Evolutionary conservation across 2,329 filamentous ascomycete species (phyloP).

Genomic region (Cadophora malorum): DNA sequence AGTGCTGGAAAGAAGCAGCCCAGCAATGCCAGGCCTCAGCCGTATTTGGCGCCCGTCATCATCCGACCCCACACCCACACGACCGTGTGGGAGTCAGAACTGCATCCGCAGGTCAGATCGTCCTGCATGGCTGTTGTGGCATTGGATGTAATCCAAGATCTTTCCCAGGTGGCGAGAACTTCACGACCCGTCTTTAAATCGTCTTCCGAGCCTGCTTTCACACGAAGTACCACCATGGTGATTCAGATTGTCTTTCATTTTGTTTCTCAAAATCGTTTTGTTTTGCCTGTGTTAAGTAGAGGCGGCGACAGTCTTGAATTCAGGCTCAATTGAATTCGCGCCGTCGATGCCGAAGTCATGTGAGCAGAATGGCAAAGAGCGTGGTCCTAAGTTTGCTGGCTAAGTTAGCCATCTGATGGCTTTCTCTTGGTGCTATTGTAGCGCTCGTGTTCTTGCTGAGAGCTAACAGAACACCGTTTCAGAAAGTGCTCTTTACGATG

Average conservation of each 20-base stretch:
- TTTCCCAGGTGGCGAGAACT: conserved; percentile 6
- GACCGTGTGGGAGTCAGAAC: too few species aligned
- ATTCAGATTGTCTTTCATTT: conserved; percentile 29
- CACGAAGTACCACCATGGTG: conserved; percentile 21
- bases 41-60: conserved; percentile 29
- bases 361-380: conserved; percentile 18
- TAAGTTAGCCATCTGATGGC: not conserved
- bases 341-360: conserved; percentile 35
- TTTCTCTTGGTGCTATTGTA: not conserved
- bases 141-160: conserved; percentile 7
- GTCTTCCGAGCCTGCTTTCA: not conserved
- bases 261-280: conserved; percentile 12
- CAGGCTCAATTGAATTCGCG: conserved; percentile 31
- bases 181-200: not conserved
- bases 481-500: not conserved
- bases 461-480: not conserved
- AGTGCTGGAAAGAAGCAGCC: not conserved
- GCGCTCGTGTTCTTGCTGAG: not conserved
- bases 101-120: conserved; percentile 8
- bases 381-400: not conserved
- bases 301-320: conserved; percentile 11
- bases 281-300: conserved; percentile 33
- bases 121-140: not conserved
- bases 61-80: conserved; percentile 29
- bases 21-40: not conserved